Conservation (phyloP, 805 yeast species). For the Wickerhamiella vanderwaltii region DNA sequence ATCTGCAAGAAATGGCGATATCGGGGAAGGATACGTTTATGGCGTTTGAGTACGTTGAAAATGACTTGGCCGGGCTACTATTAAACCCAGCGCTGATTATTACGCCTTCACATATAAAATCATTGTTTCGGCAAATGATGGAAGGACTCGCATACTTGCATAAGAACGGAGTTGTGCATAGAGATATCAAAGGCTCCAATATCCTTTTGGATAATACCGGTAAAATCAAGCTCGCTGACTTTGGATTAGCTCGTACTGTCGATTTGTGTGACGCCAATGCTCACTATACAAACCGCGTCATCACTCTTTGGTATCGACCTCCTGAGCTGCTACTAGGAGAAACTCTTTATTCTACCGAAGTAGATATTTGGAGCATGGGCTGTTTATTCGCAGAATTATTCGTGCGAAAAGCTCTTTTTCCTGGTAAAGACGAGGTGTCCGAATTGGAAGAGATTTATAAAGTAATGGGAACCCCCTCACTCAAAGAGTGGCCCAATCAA, state of each 20-base stretch:
- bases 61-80: slow-evolving; percentile 80
- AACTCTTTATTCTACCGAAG: slow-evolving; percentile 78
- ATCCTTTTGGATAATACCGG: slow-evolving; percentile 67
- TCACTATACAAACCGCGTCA: slow-evolving; percentile 89
- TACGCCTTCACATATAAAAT: slow-evolving; percentile 59
- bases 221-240: slow-evolving; percentile 79
- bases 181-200: slow-evolving; percentile 94
- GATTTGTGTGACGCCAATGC: slow-evolving; percentile 33
- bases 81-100: slow-evolving; percentile 59
- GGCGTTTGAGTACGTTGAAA: slow-evolving; percentile 89
- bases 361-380: slow-evolving; percentile 96
- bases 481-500: slow-evolving; percentile 65
- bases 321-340: slow-evolving; percentile 88
- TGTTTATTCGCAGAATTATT: slow-evolving; percentile 78
- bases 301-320: slow-evolving; percentile 95
- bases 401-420: slow-evolving; percentile 63
- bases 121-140: slow-evolving; percentile 63
- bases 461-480: slow-evolving; percentile 76
- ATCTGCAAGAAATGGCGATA: slow-evolving; percentile 80
- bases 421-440: slow-evolving; percentile 78
- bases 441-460: slow-evolving; percentile 68
- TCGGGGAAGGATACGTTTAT: slow-evolving; percentile 61
- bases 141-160: slow-evolving; percentile 77
- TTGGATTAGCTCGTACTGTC: slow-evolving; percentile 64
- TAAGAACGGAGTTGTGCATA: slow-evolving; percentile 45